Base-by-base conservation (phyloP, 2,329 filamentous ascomycete species). In the Sarocladium oryzae region DNA sequence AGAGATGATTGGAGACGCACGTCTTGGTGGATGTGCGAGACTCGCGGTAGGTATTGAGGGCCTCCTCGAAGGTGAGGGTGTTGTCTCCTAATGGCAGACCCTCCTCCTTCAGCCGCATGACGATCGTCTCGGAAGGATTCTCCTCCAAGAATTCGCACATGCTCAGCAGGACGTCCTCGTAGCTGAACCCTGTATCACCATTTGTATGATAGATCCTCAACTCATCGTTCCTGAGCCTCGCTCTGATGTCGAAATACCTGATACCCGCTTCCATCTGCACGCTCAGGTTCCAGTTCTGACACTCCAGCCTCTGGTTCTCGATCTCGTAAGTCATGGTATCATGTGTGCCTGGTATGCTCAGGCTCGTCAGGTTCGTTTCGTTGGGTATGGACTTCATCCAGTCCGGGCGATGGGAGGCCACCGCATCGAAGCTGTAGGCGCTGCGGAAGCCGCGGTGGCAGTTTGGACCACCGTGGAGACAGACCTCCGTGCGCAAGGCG, bases 261-360 rank as follows among this genome's bases (percentile, higher is more conserved):
- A 78, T 57, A 8, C 76, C 76, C 2, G 71, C 68, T 30, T 59
- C 51, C 37, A 78, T 68, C 61, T 78, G 76, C 15, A 63, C 64
- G 13, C 53, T 56, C 20, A 79, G 65, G 55, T 68, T 67, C 56
- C 66, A 66, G 57, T 75, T 76, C 62, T 79, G 76, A 58, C 74
- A 77, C 58, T 74, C 69, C 49, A 71, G 67, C 8, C 54, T 51
- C 52, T 66, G 62, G 38, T 60, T 56, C 24, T 53, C 56, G 51
- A 74, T 63, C 13, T 62, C 59, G 55, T 71, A 74, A 16, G 76
- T 77, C 70, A 78, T 71, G 21, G 75, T 77, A 59, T 78, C 75
- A 62, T 78, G 75, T 2, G 75, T 77, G 26, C 76, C 76, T 0
- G 75, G 76, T 53, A 78, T 69, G 41, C 73, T 75, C 37, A 78